Conservation (phyloP, 2,329 filamentous ascomycete species). For the Thelonectria olida region DNA sequence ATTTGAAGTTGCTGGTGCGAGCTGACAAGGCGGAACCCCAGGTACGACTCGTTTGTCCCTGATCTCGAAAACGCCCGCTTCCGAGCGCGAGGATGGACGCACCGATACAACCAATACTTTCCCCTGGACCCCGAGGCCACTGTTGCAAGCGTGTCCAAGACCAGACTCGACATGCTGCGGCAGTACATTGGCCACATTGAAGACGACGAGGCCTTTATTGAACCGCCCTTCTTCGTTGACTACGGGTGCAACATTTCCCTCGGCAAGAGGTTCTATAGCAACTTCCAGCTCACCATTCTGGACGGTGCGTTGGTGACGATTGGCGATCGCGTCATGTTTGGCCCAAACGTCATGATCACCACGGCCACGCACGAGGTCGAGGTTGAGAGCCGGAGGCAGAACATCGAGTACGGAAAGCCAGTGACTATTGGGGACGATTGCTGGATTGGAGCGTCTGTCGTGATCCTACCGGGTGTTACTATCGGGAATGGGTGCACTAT, state of each 20-base stretch:
- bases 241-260: slow-evolving; percentile 70
- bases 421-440: slow-evolving; percentile 61
- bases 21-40: slow-evolving; percentile 26
- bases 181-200: slow-evolving; percentile 53
- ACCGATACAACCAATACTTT: slow-evolving; percentile 63
- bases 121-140: slow-evolving; percentile 44
- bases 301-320: slow-evolving; percentile 63
- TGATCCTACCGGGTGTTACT: slow-evolving; percentile 81
- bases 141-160: slow-evolving; percentile 30
- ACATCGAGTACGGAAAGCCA: slow-evolving; percentile 58
- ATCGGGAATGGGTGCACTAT: slow-evolving; percentile 79
- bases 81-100: slow-evolving; percentile 57
- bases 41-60: slow-evolving; percentile 57
- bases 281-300: slow-evolving; percentile 60
- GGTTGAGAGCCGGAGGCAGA: slow-evolving; percentile 55
- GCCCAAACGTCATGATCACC: slow-evolving; percentile 61
- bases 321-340: slow-evolving; percentile 61
- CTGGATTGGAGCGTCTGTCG: slow-evolving; percentile 78
- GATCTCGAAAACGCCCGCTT: slow-evolving; percentile 56
- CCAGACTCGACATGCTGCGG: slow-evolving; percentile 47
- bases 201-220: slow-evolving; percentile 61
- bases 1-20: fast-evolving
- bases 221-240: slow-evolving; percentile 67
- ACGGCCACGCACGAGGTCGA: slow-evolving; percentile 62
- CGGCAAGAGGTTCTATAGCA: slow-evolving; percentile 66